Conservation (phyloP, 2,329 filamentous ascomycete genomes). For the Pestalotiopsis sp. region DNA sequence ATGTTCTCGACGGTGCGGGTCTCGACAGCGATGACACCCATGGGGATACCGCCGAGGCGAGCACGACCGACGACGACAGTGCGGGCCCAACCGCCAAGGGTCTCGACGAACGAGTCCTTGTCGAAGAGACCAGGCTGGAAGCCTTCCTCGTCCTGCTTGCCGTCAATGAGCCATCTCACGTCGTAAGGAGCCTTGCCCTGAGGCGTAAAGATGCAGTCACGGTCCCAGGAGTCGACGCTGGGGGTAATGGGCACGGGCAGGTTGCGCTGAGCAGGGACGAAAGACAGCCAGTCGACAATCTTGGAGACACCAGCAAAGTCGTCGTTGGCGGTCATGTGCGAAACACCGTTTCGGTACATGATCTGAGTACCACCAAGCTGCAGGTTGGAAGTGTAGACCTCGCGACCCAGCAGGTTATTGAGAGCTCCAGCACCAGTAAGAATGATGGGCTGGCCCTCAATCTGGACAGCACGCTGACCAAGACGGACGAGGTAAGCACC, state of each 20-base stretch:
- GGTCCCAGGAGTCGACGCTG: constrained; percentile 85
- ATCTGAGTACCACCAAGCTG: constrained; percentile 99
- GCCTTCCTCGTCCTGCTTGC: constrained; percentile 81
- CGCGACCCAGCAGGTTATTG: constrained; percentile 96
- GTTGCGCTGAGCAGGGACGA: constrained; percentile 93
- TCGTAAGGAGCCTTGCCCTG: constrained; percentile 86
- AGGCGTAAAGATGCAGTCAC: constrained; percentile 83
- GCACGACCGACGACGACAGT: constrained; percentile 97
- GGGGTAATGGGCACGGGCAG: constrained; percentile 91
- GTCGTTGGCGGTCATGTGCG: constrained; percentile 96
- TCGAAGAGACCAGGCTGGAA: constrained; percentile 95
- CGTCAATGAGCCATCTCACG: constrained; percentile 89
- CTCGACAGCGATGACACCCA: constrained; percentile 98
- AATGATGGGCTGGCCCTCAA: constrained; percentile 98
- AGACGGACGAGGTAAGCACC: constrained; percentile 98
- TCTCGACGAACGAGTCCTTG: constrained; percentile 94
- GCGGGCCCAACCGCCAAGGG: constrained; percentile 93
- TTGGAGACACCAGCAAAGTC: constrained; percentile 98
- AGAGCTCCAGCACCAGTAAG: constrained; percentile 95
- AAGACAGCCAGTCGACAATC: constrained; percentile 98
- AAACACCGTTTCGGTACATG: constrained; percentile 99
- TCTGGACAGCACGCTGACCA: constrained; percentile 96
- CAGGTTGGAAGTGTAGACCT: constrained; percentile 98
- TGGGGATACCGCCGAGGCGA: constrained; percentile 92
- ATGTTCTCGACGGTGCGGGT: constrained; percentile 95